Evolutionary conservation across 441 rosid species (phyloP), one percentile per base, ranked within the genome.

Genomic region (Aquilaria agallochum): DNA sequence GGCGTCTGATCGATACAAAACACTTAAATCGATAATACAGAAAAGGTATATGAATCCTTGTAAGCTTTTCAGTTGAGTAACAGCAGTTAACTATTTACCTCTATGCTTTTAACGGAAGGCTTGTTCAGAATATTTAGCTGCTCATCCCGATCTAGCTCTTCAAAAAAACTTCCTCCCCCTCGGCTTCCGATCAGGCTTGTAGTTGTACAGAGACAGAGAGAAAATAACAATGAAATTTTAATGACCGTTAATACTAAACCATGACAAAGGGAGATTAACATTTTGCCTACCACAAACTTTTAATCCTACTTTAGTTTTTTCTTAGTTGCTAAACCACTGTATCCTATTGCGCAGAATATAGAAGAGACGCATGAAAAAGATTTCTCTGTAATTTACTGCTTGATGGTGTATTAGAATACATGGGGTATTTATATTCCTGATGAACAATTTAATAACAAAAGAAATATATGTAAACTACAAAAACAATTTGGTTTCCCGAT

Each of bases 81-180:
- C 42, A 36, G 42, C 1, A 36, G 42, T 36, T 36, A 36, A 8
- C 5, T 4, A 36, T 36, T 2, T 30, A 54, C 36, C 57, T 30
- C 1, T 30, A 58, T 60, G 55, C 32, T 50, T n/a, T 47, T 50
- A 31, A 60, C 48, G 32, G 33, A 60, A 46, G 47, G 32, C 48
- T 50, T 50, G 15, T 49, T 60, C 2, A 57, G 36, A 32, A 59
- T 7, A 52, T 14, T 48, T 20, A 59, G 8, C 31, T 46, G 40
- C 33, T 7, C n/a, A 6, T 47, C 63, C 5, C 31, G 33, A 59
- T 59, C 54, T 6, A 59, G 54, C 48, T 59, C 54, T 31, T 59
- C 31, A 48, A 59, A 36, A 4, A 36, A 59, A 59, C 13, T 13
- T 48, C 49, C 15, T 7, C 33, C 10, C 46, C 30, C 27, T 45